Conservation (phyloP, 2,329 filamentous ascomycete genomes). For the Aspergillus amoenus region DNA sequence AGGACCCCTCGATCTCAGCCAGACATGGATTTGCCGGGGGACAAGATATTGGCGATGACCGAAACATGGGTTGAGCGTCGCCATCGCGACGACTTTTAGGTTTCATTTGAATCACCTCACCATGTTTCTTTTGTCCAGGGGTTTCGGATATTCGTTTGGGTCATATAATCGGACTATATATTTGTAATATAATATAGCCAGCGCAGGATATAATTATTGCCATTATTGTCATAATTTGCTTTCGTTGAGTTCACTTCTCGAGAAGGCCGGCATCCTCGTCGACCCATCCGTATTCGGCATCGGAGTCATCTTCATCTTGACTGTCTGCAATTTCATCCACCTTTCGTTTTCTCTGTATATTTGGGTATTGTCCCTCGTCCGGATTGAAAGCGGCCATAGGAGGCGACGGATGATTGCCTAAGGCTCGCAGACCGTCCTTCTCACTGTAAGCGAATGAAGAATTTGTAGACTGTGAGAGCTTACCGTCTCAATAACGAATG, state of each 20-base stretch:
- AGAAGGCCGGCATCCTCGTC: conserved; percentile 19
- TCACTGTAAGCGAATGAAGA: background rate
- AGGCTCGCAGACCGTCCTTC: conserved; percentile 17
- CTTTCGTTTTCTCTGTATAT: conserved; percentile 41
- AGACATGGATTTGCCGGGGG: conserved; percentile 13
- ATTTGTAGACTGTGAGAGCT: conserved; percentile 1
- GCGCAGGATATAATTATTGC: background rate
- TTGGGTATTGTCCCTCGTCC: conserved; percentile 7
- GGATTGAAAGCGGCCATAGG: conserved; percentile 1
- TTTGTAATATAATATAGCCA: background rate
- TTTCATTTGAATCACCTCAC: background rate
- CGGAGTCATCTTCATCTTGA: conserved; percentile 42
- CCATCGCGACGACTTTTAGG: background rate
- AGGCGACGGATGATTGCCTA: conserved; percentile 4
- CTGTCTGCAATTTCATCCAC: conserved; percentile 45
- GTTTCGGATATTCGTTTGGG: background rate
- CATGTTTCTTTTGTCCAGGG: background rate
- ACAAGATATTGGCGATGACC: conserved; percentile 23
- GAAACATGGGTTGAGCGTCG: conserved; percentile 22
- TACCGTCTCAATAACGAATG: conserved; percentile 43
- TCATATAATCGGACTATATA: background rate
- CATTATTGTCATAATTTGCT: no score
- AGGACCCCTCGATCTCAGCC: conserved; percentile 4
- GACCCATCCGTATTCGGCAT: conserved; percentile 31
- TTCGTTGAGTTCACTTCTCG: background rate